Evolutionary conservation across 2,329 filamentous ascomycete species (phyloP), one percentile per base, ranked within the genome.

Genomic region (Blumeria hordei): DNA sequence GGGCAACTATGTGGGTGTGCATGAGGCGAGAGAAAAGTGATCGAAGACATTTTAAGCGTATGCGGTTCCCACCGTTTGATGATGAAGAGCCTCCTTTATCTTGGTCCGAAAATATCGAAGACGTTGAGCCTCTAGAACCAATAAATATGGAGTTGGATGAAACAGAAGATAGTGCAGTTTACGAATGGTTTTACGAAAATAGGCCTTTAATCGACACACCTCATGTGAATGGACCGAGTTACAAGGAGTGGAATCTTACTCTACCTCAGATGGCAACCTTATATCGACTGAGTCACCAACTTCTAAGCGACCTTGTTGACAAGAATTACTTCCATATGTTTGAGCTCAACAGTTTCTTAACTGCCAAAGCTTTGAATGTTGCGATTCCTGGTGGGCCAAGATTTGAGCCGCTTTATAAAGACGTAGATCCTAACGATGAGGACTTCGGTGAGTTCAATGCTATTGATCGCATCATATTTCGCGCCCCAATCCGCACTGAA

Each of bases 381-480:
- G 90, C 93, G 9, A 86, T 98, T 55, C 92, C 92, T n/a, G 92
- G 92, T 66, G 93, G 92, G 9, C 92, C 92, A 58, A 81, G 92
- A 34, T 98, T 98, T 60, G 92, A 98, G 69, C 92, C 92, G 28
- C 68, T 98, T 18, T 98, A 95, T 74, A 98, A 98, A 70, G 92
- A 98, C 63, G 88, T 98, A 58, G 88, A 98, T 67, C 92, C 92
- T 1, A 98, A 98, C 63, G 90, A 96, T 62, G 92, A 98, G 68
- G 92, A 98, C 65, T 98, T 98, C 69, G 92, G 92, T 69, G 92
- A 98, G 69, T 98, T 98, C 74, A 98, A 98, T 65, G 92, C 92
- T 36, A 98, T 98, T 63, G 92, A 98, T 65, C 86, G 93, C 62
- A 98, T 98, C 69, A 98, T 98, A 61, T 98, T 98, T 75, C 84